phyloP scores from a whole-genome alignment of 305 asterid species.

The Fraxinus nigra region DNA sequence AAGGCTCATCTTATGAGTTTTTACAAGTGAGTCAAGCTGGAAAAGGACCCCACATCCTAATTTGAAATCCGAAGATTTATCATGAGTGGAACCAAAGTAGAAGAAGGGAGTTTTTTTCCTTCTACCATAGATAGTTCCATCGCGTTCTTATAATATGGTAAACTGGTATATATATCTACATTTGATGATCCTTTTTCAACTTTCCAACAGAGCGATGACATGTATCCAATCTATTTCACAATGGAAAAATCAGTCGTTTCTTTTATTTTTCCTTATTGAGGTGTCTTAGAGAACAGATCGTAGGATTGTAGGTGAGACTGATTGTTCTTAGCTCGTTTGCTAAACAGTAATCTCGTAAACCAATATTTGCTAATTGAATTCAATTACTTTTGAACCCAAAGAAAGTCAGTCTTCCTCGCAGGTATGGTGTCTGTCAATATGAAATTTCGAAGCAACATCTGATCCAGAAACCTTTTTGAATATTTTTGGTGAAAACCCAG shows the following conservation, averaged over 20 bases:
- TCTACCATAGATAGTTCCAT: slow-evolving; percentile 42
- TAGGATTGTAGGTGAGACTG: no score
- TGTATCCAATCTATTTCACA: slow-evolving; percentile 58
- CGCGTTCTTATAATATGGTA: slow-evolving; percentile 48
- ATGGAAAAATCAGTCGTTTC: slow-evolving; percentile 69
- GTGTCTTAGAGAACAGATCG: no score
- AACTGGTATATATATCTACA: slow-evolving; percentile 38
- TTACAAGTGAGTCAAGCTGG: slow-evolving; percentile 80
- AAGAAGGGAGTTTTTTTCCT: slow-evolving; percentile 35
- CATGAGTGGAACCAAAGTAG: slow-evolving; percentile 67
- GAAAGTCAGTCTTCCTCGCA: slow-evolving; percentile 72
- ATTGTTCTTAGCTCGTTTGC: no score
- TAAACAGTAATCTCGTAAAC: no score
- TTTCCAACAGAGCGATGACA: slow-evolving; percentile 75
- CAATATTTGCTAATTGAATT: no score
- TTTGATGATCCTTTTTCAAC: slow-evolving; percentile 39
- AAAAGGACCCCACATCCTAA: slow-evolving; percentile 72
- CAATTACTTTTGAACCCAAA: slow-evolving; percentile 55
- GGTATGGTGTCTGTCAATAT: slow-evolving; percentile 54
- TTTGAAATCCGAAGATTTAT: slow-evolving; percentile 29
- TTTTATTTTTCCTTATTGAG: no score
- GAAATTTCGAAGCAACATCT: slow-evolving; percentile 53
- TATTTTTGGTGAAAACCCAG: slow-evolving; percentile 49
- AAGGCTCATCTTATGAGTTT: slow-evolving; percentile 77
- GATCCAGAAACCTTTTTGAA: slow-evolving; percentile 62